These are phyloP conservation scores for Rhynchospora tenuis DNA, from an alignment of 176 grass and related monocot species.

Conservation along the genomic window DNA sequence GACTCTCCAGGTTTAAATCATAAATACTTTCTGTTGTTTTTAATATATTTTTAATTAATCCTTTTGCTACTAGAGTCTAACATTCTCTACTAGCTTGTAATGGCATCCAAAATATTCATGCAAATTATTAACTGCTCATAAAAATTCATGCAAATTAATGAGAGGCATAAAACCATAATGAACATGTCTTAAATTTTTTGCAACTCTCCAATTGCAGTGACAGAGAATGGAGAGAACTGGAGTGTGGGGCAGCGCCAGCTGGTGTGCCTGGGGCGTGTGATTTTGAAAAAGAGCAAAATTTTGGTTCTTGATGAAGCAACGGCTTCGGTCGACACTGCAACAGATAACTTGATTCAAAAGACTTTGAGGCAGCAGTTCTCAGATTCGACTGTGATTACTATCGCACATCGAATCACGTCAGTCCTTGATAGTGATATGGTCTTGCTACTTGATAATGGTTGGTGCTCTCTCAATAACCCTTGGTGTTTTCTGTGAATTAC, in stretches of 20 bases:
- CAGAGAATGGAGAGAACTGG: conserved; percentile 96
- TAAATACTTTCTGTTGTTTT: neutral
- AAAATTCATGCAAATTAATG: neutral
- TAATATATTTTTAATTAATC: neutral
- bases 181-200: neutral
- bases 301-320: conserved; percentile 86
- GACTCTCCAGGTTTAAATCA: conserved; percentile 38
- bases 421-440: conserved; percentile 74
- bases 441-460: conserved; percentile 76
- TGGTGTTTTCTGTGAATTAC: neutral
- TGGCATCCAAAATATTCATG: neutral
- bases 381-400: conserved; percentile 59
- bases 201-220: conserved; percentile 41
- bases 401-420: conserved; percentile 81
- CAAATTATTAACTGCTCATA: neutral
- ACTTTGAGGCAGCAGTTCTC: conserved; percentile 68
- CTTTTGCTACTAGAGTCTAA: neutral
- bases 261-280: conserved; percentile 66
- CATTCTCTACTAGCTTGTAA: neutral
- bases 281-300: conserved; percentile 79
- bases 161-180: neutral
- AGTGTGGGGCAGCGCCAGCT: conserved; percentile 85
- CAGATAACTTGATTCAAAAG: conserved; percentile 69
- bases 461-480: neutral
- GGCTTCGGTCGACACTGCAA: conserved; percentile 72